A percentile compares a stretch with the other conserved stretches of the same genome.
Conservation (phyloP, 2,329 filamentous ascomycete genomes). For the Ceratocystis albifundus region DNA sequence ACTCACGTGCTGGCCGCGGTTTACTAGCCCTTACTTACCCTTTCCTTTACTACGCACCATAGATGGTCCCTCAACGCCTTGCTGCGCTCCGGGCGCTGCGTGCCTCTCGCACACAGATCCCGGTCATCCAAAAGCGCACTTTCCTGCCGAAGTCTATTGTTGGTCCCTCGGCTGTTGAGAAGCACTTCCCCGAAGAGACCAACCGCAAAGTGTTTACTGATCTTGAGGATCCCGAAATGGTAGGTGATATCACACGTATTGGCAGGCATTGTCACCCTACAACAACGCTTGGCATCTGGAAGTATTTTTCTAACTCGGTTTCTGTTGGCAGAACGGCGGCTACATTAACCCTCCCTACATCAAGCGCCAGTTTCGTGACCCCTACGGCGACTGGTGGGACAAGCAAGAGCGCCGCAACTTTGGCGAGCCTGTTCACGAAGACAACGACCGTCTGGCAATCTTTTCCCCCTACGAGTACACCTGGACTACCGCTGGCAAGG, state of each 20-base stretch:
- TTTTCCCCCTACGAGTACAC: conserved; percentile 86
- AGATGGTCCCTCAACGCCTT: conserved; percentile 29
- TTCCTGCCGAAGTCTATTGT: conserved; percentile 43
- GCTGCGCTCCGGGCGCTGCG: conserved; percentile 27
- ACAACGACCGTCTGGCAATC: conserved; percentile 83
- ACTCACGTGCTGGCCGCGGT: neutral
- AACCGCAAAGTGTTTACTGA: conserved; percentile 38
- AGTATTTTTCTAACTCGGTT: conserved; percentile 1
- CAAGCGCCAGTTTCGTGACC: conserved; percentile 88
- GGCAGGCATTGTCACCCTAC: neutral
- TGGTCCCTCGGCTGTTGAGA: conserved; percentile 38
- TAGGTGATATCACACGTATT: conserved; percentile 32
- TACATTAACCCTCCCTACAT: conserved; percentile 67
- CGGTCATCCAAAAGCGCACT: conserved; percentile 45
- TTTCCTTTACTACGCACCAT: neutral
- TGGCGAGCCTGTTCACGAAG: conserved; percentile 91
- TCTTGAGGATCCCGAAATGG: conserved; percentile 55
- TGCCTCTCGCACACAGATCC: conserved; percentile 36
- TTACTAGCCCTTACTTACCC: neutral
- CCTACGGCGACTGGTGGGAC: conserved; percentile 91
- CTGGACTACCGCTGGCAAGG: conserved; percentile 62
- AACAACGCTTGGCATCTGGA: no score
- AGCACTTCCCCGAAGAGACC: conserved; percentile 38
- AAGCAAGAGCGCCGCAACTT: conserved; percentile 95
- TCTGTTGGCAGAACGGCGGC: conserved; percentile 56